These are phyloP conservation scores for Heliocybe sulcata DNA, from an alignment of 1,284 basidiomycete genomes.

Conservation along the genomic window DNA sequence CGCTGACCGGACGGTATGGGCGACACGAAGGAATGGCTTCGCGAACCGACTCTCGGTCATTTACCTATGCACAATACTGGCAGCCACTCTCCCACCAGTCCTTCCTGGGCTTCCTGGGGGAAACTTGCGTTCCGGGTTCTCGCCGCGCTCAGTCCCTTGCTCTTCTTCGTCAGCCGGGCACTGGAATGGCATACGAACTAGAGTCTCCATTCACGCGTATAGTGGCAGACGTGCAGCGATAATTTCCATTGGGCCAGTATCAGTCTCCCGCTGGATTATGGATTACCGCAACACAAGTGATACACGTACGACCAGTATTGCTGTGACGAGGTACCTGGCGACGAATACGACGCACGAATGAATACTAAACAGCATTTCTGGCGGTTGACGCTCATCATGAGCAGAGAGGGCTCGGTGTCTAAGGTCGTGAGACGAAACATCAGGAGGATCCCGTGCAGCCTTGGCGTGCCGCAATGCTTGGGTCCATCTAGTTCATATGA, in stretches of 20 bases:
- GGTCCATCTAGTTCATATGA: too few species aligned
- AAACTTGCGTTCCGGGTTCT: too few species aligned
- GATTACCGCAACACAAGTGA: slow-evolving; percentile 2
- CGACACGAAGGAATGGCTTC: too few species aligned
- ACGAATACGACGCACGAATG: background rate
- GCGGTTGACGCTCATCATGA: background rate
- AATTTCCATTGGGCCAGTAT: slow-evolving; percentile 1
- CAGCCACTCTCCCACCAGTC: too few species aligned
- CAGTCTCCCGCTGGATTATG: background rate
- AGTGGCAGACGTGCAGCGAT: background rate
- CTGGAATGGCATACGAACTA: too few species aligned
- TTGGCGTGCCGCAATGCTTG: background rate
- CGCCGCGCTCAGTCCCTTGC: too few species aligned
- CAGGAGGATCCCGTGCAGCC: background rate
- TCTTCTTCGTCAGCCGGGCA: too few species aligned
- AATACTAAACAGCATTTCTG: background rate
- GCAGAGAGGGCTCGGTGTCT: background rate
- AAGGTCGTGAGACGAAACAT: background rate
- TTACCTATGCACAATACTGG: too few species aligned
- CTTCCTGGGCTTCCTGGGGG: too few species aligned
- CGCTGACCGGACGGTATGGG: too few species aligned
- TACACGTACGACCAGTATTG: background rate
- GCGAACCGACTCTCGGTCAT: too few species aligned
- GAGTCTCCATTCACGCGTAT: background rate
- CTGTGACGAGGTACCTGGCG: background rate